Evolutionary conservation across 352 stramenopile genomes (phyloP).

Genomic region (Globisporangium megalacanthum): DNA sequence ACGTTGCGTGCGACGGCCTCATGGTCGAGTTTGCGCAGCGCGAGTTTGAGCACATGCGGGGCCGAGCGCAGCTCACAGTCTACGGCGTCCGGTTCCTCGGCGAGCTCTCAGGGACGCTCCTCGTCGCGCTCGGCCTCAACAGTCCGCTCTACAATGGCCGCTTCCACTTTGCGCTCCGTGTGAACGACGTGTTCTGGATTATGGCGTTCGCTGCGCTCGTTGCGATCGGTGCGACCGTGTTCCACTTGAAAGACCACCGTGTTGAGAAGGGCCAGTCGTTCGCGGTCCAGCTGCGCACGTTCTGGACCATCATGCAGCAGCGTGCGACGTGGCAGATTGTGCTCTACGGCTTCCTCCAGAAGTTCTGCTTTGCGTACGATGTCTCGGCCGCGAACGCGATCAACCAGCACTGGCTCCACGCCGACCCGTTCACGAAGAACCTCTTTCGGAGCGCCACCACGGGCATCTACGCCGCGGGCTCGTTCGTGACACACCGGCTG

Average conservation of each 20-base stretch:
- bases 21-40: constrained; percentile 76
- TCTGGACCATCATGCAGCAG: constrained; percentile 55
- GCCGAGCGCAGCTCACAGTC: constrained; percentile 43
- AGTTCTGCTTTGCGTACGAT: constrained; percentile 56
- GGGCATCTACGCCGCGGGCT: constrained; percentile 45
- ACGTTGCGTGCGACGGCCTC: constrained; percentile 68
- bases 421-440: constrained; percentile 56
- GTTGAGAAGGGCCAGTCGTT: constrained; percentile 17
- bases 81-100: constrained; percentile 55
- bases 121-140: constrained; percentile 60
- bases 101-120: constrained; percentile 44
- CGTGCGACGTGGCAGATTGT: constrained; percentile 70
- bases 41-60: constrained; percentile 32
- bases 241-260: constrained; percentile 34
- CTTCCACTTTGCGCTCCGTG: constrained; percentile 41
- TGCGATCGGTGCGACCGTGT: constrained; percentile 30
- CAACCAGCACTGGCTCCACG: constrained; percentile 53
- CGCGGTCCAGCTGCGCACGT: constrained; percentile 29
- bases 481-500: constrained; percentile 46
- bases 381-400: constrained; percentile 46
- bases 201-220: constrained; percentile 25
- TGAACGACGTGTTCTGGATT: constrained; percentile 32
- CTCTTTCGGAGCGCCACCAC: constrained; percentile 52
- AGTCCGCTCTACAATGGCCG: constrained; percentile 39
- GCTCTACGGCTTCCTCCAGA: constrained; percentile 64